Conservation (phyloP, 768 basidiomycete genomes). For the Macrocybe gigantea region DNA sequence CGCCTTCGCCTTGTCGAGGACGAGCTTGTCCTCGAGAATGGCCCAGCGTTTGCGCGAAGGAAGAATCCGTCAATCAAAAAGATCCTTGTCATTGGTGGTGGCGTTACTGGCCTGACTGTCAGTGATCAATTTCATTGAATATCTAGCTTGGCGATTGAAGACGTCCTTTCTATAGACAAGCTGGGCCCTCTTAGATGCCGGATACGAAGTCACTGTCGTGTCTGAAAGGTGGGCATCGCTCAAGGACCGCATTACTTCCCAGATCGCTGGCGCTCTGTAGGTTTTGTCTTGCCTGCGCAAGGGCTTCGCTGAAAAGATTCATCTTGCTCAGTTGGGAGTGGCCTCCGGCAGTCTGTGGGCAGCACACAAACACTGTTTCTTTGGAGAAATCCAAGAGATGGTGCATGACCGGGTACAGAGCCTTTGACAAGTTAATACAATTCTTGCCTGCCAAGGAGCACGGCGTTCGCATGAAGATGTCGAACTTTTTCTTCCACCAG, state of each 20-base stretch:
- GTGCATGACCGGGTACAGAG: conserved; percentile 30
- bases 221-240: conserved; percentile 18
- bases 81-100: conserved; percentile 6
- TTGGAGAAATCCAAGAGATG: conserved; percentile 26
- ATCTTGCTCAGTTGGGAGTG: conserved; percentile 26
- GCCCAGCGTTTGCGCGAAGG: neutral
- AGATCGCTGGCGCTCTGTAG: conserved; percentile 22
- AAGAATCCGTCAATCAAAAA: neutral
- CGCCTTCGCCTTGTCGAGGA: conserved; percentile 1
- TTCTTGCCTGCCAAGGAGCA: conserved; percentile 15
- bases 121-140: neutral
- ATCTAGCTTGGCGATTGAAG: neutral
- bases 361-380: conserved; percentile 28
- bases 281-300: conserved; percentile 1
- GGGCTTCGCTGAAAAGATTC: neutral
- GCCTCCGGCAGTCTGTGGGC: conserved; percentile 32
- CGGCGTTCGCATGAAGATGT: conserved; percentile 26
- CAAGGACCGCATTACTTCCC: conserved; percentile 15
- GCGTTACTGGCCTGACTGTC: conserved; percentile 6
- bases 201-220: conserved; percentile 28
- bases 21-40: conserved; percentile 1
- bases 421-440: conserved; percentile 18
- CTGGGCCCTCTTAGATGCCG: conserved; percentile 28
- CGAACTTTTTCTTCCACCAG: conserved; percentile 28
- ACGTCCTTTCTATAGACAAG: conserved; percentile 11